Percentiles rank a stretch among this genome's conserved stretches.
These are phyloP conservation scores for Carex cristatella DNA, from an alignment of 176 grass and related monocot species.

Conservation along the genomic window DNA sequence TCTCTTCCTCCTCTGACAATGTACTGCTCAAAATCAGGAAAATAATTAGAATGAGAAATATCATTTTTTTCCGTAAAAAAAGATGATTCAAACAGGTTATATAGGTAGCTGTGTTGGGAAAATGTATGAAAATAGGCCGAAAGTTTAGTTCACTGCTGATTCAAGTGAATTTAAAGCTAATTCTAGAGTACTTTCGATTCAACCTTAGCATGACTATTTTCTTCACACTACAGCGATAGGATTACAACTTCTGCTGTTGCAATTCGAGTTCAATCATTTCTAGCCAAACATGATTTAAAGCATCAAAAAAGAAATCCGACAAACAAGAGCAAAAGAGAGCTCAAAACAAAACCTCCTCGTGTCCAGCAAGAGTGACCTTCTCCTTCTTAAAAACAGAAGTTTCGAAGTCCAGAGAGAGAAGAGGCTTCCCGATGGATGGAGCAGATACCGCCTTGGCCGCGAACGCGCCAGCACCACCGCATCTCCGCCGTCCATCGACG, in stretches of 20 bases:
- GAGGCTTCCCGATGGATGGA: slow-evolving; percentile 31
- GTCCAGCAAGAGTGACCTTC: slow-evolving; percentile 87
- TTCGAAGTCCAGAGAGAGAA: slow-evolving; percentile 64
- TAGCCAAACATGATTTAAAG: not conserved
- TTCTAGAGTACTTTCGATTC: not conserved
- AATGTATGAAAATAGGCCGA: not conserved
- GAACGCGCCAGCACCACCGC: slow-evolving; percentile 24
- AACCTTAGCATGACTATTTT: not conserved
- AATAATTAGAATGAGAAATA: not conserved
- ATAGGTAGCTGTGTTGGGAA: not conserved
- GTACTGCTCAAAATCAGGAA: slow-evolving; percentile 28
- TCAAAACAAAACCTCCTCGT: slow-evolving; percentile 51
- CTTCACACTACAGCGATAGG: not conserved
- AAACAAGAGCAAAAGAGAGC: not conserved
- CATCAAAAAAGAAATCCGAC: not conserved
- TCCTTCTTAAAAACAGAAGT: slow-evolving; percentile 80
- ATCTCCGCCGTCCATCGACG: not conserved
- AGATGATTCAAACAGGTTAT: not conserved
- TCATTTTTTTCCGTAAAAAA: not conserved
- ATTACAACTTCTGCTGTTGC: not conserved
- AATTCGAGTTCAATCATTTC: not conserved
- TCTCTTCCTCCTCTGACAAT: slow-evolving; percentile 85
- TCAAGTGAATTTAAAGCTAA: not conserved
- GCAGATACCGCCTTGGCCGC: slow-evolving; percentile 39
- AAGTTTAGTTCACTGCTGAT: not conserved